These are phyloP conservation scores for Apiosordaria backusii DNA, from an alignment of 495 filamentous ascomycete species.

Conservation along the genomic window DNA sequence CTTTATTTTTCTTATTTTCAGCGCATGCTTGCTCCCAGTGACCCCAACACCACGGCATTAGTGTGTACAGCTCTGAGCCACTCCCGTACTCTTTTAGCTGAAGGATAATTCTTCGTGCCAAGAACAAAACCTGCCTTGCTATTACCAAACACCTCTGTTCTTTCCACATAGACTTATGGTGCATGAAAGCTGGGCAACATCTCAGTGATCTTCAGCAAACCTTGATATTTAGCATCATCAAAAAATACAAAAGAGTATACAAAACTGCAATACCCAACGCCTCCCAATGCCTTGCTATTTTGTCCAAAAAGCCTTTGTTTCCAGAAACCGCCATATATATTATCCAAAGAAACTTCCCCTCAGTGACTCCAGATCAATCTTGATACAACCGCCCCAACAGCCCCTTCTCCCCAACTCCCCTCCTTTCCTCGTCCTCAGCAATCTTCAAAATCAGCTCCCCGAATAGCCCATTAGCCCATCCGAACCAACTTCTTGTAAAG, in stretches of 20 bases:
- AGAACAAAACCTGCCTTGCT: constrained; percentile 67
- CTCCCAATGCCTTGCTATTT: no score
- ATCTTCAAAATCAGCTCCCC: constrained; percentile 57
- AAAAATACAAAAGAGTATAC: neutral
- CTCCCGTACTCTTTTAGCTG: constrained; percentile 74
- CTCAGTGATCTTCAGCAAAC: neutral
- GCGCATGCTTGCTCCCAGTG: neutral
- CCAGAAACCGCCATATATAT: constrained; percentile 4
- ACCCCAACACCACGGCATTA: constrained; percentile 65
- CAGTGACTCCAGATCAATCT: constrained; percentile 12
- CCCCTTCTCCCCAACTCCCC: constrained; percentile 22
- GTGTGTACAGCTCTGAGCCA: constrained; percentile 96
- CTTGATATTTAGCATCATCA: neutral
- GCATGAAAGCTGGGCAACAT: constrained; percentile 89
- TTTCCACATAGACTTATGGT: constrained; percentile 59
- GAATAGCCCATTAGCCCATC: constrained; percentile 67
- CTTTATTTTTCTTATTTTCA: neutral
- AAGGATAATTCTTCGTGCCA: constrained; percentile 96
- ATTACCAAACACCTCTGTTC: constrained; percentile 87
- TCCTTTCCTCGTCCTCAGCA: constrained; percentile 28
- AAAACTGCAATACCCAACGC: neutral
- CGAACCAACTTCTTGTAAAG: constrained; percentile 65
- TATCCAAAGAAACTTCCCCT: neutral
- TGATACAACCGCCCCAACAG: constrained; percentile 32
- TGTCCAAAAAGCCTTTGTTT: no score